Percentiles rank a stretch among this genome's conserved stretches.
These are phyloP conservation scores for Dictyostelium intermedium DNA, from an alignment of 78 protist genomes.

Conservation along the genomic window DNA sequence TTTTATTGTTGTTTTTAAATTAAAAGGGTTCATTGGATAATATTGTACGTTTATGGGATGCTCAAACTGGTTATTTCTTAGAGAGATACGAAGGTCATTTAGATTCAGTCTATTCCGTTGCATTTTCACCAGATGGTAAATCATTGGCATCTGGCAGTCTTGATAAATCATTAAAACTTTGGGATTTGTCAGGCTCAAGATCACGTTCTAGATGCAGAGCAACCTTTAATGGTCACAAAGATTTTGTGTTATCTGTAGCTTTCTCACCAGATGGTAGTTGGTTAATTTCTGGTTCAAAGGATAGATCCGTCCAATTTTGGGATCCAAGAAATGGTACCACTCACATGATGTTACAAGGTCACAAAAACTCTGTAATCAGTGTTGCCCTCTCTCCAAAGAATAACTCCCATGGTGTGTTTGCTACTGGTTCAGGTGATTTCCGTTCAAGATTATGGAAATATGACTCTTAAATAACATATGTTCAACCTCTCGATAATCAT, in stretches of 20 bases:
- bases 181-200: conserved; percentile 85
- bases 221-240: conserved; percentile 89
- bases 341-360: conserved; percentile 87
- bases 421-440: conserved; percentile 91
- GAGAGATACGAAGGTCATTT: conserved; percentile 91
- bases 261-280: conserved; percentile 88
- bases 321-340: conserved; percentile 77
- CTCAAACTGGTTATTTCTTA: conserved; percentile 84
- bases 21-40: conserved; percentile 87
- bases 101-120: conserved; percentile 90
- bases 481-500: not conserved
- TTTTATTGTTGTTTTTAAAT: too few relatives aligned
- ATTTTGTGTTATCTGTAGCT: conserved; percentile 90
- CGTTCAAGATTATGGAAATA: conserved; percentile 86
- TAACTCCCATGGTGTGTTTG: conserved; percentile 59
- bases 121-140: conserved; percentile 91
- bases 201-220: conserved; percentile 79
- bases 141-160: conserved; percentile 90
- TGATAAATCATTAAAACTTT: conserved; percentile 87
- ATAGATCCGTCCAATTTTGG: conserved; percentile 92
- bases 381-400: conserved; percentile 85
- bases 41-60: conserved; percentile 92
- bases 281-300: conserved; percentile 93
- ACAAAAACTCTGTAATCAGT: conserved; percentile 89
- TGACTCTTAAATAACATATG: not conserved